Base-by-base conservation (phyloP, 2,329 filamentous ascomycete species). In the Bipolaris cookei region DNA sequence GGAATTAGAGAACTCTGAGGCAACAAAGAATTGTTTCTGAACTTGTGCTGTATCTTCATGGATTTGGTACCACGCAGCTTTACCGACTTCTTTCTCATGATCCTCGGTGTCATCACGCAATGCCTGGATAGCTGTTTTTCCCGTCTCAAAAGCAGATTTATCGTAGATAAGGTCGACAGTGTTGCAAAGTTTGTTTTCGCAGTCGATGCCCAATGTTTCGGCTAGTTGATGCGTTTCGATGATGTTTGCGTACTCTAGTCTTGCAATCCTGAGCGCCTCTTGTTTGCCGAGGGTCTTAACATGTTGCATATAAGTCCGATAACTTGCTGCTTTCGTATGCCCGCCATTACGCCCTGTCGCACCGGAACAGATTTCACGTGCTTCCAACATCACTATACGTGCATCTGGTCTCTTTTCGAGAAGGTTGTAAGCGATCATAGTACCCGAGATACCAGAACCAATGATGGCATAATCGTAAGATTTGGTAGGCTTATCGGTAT, bases 151-250 rank as follows among this genome's bases (percentile, higher is more conserved):
- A 0, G 70, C 68, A 11, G 47, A 42, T 11, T 57, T 18, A 47
- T 86, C 83, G 66, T 86, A 87, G 30, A 87, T 76, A 2, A 87
- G 74, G 67, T 88, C 86, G 2, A 86, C 79, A 0, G 86, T 88
- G 21, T 80, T 76, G 62, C 84, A 82, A 8, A 79, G 68, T 35
- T 74, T 66, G 47, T 79, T 81, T 64, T 87, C 85, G 20, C 73
- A 76, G 2, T 68, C 62, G 5, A 72, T 66, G 80, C 10, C 75
- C 53, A 86, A 71, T 16, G 79, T 72, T 4, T 70, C 67, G 0
- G 84, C 83, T 58, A 88, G 82, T 0, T 68, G 71, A 65, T 88
- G 86, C 8, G 86, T 81, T n/a, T 80, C 81, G 23, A 77, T 72
- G 53, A 88, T 84, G 51, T 78, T 79, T 2, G 67, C 72, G 49